Conservation (phyloP, 441 rosid genomes). For the Hura crepitans region DNA sequence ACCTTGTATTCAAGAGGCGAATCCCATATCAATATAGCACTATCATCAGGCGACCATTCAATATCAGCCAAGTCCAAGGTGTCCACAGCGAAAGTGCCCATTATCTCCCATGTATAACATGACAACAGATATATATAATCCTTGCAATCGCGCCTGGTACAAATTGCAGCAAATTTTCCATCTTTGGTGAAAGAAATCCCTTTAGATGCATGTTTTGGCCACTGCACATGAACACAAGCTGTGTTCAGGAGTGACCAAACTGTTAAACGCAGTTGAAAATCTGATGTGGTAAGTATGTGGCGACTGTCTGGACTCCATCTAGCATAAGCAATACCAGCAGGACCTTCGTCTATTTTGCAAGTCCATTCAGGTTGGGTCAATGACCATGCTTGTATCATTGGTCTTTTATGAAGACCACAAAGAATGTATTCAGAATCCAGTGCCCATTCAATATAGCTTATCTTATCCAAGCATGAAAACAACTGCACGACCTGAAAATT, state of each 20-base stretch:
- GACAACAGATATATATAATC: conserved; percentile 84
- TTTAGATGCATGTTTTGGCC: conserved; percentile 90
- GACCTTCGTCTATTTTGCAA: conserved; percentile 97
- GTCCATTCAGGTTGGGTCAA: conserved; percentile 94
- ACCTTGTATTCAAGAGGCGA: conserved; percentile 90
- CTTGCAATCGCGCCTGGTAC: conserved; percentile 92
- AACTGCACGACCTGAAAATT: conserved; percentile 78
- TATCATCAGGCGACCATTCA: conserved; percentile 96
- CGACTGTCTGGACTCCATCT: conserved; percentile 99
- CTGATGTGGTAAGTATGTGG: conserved; percentile 89
- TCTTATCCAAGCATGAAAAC: conserved; percentile 95
- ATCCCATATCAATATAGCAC: conserved; percentile 85
- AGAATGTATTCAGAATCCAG: conserved; percentile 91
- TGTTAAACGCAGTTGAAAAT: conserved; percentile 79
- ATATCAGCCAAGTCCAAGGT: conserved; percentile 89
- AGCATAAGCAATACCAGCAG: conserved; percentile 92
- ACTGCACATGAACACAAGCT: conserved; percentile 92
- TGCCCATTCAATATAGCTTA: conserved; percentile 98
- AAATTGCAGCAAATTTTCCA: conserved; percentile 84
- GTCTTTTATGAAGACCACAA: conserved; percentile 82
- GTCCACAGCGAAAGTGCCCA: conserved; percentile 88
- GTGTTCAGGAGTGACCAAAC: conserved; percentile 96
- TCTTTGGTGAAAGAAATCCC: conserved; percentile 80
- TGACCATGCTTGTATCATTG: conserved; percentile 97
- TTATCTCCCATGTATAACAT: conserved; percentile 88